phyloP scores from a whole-genome alignment of 768 basidiomycete genomes.

The Mrakia gelida region DNA sequence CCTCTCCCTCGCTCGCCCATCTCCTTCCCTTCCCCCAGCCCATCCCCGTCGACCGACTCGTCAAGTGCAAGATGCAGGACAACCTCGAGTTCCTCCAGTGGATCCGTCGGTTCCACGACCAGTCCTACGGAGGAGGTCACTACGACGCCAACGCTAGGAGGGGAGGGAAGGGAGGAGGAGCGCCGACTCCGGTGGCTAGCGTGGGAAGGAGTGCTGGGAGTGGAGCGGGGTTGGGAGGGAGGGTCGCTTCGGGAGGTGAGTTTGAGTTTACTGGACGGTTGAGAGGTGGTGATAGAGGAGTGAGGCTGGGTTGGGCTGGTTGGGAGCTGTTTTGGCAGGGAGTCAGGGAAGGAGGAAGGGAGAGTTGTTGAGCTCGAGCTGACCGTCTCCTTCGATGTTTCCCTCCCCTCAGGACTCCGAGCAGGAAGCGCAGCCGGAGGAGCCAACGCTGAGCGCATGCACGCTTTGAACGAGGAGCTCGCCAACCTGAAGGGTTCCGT shows the following conservation, averaged over 20 bases:
- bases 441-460: slow-evolving; percentile 62
- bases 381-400: neutral
- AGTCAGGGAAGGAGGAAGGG: neutral
- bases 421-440: slow-evolving; percentile 12
- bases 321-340: neutral
- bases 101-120: slow-evolving; percentile 94
- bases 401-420: neutral
- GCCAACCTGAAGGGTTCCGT: slow-evolving; percentile 74
- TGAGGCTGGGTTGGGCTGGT: too few relatives aligned
- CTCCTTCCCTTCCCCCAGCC: slow-evolving; percentile 54
- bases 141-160: slow-evolving; percentile 78
- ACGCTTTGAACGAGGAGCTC: slow-evolving; percentile 64
- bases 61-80: slow-evolving; percentile 99
- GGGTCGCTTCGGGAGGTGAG: slow-evolving; percentile 9
- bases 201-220: slow-evolving; percentile 8
- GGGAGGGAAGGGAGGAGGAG: slow-evolving; percentile 39
- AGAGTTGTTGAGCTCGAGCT: neutral
- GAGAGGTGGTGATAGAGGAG: neutral
- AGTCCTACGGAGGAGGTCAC: slow-evolving; percentile 76
- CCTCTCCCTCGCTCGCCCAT: neutral
- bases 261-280: too few relatives aligned
- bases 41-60: slow-evolving; percentile 87
- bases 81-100: slow-evolving; percentile 98
- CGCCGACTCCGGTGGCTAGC: slow-evolving; percentile 61
- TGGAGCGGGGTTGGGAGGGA: slow-evolving; percentile 5